A percentile compares a stretch with the other conserved stretches of the same genome.
phyloP scores from a whole-genome alignment of 1,139 yeast genomes.

The Hansenula lynferdii region DNA sequence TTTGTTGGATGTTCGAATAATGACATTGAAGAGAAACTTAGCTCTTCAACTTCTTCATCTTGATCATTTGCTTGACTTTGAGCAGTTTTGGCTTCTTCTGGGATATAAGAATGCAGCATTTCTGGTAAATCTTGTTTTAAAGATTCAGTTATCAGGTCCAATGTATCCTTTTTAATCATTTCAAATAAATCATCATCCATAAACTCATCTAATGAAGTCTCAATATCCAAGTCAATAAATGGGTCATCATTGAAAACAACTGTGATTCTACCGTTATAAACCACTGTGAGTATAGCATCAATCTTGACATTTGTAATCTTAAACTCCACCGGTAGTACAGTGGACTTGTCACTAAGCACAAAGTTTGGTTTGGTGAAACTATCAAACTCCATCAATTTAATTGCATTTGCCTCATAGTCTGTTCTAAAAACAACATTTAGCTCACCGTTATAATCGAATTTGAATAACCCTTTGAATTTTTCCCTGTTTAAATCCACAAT shows the following conservation, averaged over 20 bases:
- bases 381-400: slow-evolving; percentile 21
- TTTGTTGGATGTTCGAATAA: slow-evolving; percentile 1
- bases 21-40: not conserved
- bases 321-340: slow-evolving; percentile 21
- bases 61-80: not conserved
- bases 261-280: slow-evolving; percentile 17
- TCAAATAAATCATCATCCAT: slow-evolving; percentile 19
- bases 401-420: slow-evolving; percentile 18
- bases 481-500: slow-evolving; percentile 14
- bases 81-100: slow-evolving; percentile 4
- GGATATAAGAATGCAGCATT: slow-evolving; percentile 10
- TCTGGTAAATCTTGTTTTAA: slow-evolving; percentile 20
- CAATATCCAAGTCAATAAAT: slow-evolving; percentile 15
- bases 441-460: slow-evolving; percentile 19
- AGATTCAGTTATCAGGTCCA: slow-evolving; percentile 13
- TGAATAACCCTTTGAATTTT: slow-evolving; percentile 18
- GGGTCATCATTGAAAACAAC: slow-evolving; percentile 23
- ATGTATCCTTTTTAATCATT: slow-evolving; percentile 15
- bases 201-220: slow-evolving; percentile 21
- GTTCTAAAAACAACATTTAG: slow-evolving; percentile 14
- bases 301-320: slow-evolving; percentile 12
- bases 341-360: slow-evolving; percentile 17
- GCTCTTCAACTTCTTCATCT: not conserved
- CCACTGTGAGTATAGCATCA: slow-evolving; percentile 18
- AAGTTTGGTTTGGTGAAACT: slow-evolving; percentile 21